Percentiles rank a stretch among this genome's conserved stretches.
phyloP scores from a whole-genome alignment of 306 rosid species.

The Hippophae gyantsensis region DNA sequence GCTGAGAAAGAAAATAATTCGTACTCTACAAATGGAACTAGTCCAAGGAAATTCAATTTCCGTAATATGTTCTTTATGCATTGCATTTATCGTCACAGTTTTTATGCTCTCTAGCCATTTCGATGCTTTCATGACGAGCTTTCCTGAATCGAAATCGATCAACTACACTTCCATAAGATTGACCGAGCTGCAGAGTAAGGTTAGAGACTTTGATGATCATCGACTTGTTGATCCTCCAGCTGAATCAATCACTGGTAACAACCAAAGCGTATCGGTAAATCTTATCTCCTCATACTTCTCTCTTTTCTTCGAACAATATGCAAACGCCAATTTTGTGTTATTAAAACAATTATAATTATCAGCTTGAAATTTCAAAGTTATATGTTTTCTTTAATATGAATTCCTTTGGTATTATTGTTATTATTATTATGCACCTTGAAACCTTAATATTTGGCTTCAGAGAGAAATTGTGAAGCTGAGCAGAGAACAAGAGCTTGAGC shows the following conservation, averaged over 20 bases:
- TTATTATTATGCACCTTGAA: too few species aligned
- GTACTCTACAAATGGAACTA: neutral
- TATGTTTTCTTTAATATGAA: too few species aligned
- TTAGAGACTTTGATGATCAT: neutral
- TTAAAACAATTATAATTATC: too few species aligned
- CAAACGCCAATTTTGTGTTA: too few species aligned
- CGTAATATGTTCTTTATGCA: conserved; percentile 4
- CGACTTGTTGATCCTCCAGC: neutral
- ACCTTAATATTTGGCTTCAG: too few species aligned
- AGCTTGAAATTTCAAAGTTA: too few species aligned
- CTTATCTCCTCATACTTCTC: too few species aligned
- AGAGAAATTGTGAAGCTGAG: too few species aligned
- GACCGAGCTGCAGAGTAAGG: conserved; percentile 11
- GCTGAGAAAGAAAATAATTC: neutral
- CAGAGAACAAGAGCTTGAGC: too few species aligned
- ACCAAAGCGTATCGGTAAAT: conserved; percentile 1
- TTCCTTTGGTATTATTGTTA: too few species aligned
- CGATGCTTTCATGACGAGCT: neutral
- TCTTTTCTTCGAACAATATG: too few species aligned
- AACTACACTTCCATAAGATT: conserved; percentile 2
- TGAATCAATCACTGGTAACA: neutral
- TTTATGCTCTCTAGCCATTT: neutral
- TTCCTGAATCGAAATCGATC: neutral
- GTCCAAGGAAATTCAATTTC: neutral
- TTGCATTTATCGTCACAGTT: conserved; percentile 11